Conservation (phyloP, 2,329 filamentous ascomycete genomes). For the Exophiala sideris region DNA sequence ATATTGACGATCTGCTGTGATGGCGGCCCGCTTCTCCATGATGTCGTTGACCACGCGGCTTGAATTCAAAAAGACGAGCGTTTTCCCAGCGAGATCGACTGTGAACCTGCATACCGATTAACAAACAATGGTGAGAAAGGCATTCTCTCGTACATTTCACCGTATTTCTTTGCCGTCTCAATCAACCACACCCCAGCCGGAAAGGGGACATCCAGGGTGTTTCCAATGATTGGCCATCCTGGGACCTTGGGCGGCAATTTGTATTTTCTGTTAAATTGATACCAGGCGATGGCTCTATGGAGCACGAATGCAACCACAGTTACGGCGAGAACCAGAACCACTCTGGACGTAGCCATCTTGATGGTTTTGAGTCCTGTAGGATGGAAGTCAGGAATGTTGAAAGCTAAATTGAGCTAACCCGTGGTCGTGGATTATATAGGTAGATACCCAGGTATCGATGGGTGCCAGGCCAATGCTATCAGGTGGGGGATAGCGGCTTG, state of each 20-base stretch:
- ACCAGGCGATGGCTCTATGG: not conserved
- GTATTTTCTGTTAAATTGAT: not conserved
- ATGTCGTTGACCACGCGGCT: constrained; percentile 23
- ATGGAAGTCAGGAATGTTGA: not conserved
- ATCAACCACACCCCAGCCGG: not conserved
- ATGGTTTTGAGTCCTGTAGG: not conserved
- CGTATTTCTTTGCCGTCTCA: constrained; percentile 1
- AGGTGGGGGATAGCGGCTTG: not conserved
- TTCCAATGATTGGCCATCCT: constrained; percentile 1
- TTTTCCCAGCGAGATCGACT: constrained; percentile 7
- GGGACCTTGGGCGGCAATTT: not conserved
- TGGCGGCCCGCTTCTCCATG: not conserved
- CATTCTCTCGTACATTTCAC: not conserved
- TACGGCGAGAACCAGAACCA: not conserved
- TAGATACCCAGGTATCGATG: not conserved
- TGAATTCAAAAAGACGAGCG: constrained; percentile 8
- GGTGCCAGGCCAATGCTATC: not conserved
- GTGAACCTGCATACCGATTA: not conserved
- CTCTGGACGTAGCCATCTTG: not conserved
- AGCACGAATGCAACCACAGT: not conserved
- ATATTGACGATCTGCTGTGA: not conserved
- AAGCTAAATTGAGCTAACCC: not conserved
- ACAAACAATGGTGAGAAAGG: no score
- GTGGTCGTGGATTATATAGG: not conserved
- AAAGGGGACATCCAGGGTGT: not conserved